Evolutionary conservation across 2,329 filamentous ascomycete species (phyloP), one percentile per base, ranked within the genome.

Genomic region (Arthrobotrys sinensis): DNA sequence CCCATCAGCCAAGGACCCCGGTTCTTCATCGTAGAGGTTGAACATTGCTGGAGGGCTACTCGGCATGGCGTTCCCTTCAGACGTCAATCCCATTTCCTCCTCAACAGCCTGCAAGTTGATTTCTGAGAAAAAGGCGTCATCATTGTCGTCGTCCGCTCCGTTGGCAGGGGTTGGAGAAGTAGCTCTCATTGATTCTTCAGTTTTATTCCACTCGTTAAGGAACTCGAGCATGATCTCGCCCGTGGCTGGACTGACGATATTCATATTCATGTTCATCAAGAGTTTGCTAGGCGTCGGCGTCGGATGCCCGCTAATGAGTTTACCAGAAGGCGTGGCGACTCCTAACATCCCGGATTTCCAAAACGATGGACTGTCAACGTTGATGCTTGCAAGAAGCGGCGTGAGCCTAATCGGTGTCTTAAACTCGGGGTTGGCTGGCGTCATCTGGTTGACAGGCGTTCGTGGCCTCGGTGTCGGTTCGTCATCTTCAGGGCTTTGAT

Each of bases 111-210:
- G 57, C 19, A 79, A 12, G 19, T 79, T 79, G 88, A 34, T 86
- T 87, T 80, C 86, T 84, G n/a, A 88, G 89, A 80, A 88, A 87
- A n/a, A 86, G 86, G 43, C 88, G 89, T 36, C 83, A 82, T 82
- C 83, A 81, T 80, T 85, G 83, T 82, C 84, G 84, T 80, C 85
- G 81, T 80, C 81, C 82, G 82, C 34, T 81, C 80, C 60, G 5
- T 45, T 83, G 80, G 34, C 82, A 38, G 50, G 81, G 76, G 63
- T 83, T 82, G 46, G 80, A 45, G 36, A 82, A 80, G 52, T 80
- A 81, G 63, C 78, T 66, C 76, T 82, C 82, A 14, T 75, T 79
- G 36, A 80, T 79, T 80, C 82, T 73, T 66, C 80, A 70, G 24
- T 70, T 28, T 72, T 76, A 65, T 43, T 81, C 80, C 67, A 68